Base-by-base conservation (phyloP, 148 eudicot species). In the Nepenthes gracilis region DNA sequence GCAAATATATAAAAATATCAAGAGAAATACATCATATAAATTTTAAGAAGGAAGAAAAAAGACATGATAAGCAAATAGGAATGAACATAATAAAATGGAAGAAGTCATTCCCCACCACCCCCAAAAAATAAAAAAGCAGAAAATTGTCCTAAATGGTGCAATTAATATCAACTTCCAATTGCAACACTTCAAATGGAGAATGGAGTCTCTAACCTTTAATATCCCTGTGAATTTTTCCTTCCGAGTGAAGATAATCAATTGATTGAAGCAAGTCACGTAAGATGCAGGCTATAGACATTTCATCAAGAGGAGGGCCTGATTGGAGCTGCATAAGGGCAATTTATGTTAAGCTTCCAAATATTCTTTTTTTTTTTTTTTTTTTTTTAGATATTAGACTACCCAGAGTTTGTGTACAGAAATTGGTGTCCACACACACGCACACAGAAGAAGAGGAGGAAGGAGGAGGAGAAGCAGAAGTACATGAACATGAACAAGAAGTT, bases 161-260 rank as follows among this genome's bases (percentile, higher is more conserved):
- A 5, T 5, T 45, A 11, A 11, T 45, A 45, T 5, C 8, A 11
- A 5, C 48, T 11, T 45, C 11, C 53, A 49, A 49, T 49, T 49
- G 3, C 53, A 40, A 8, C 45, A 4, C 8, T 40, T 49, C 2
- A 49, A 49, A 11, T 49, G 15, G 53, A n/a, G 53, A 49, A n/a
- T 11, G 13, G 15, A 49, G 15, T 13, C 36, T 13, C 36, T 49
- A 62, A 86, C 97, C 97, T 87, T 91, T 91, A 61, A 91, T 87
- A 76, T 91, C 97, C 72, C 97, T 76, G 73, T 91, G 97, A 70
- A 91, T 91, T 75, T 91, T 91, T 57, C 96, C 96, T 82, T 91
- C 97, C 49, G 77, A 77, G 61, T 91, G 97, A 68, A 91, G 97
- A 72, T 91, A 91, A 72, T 91, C 97, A 70, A 91, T 63, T 33